These are phyloP conservation scores for Fusarium euwallaceae DNA, from an alignment of 2,329 filamentous ascomycete genomes.

Conservation along the genomic window DNA sequence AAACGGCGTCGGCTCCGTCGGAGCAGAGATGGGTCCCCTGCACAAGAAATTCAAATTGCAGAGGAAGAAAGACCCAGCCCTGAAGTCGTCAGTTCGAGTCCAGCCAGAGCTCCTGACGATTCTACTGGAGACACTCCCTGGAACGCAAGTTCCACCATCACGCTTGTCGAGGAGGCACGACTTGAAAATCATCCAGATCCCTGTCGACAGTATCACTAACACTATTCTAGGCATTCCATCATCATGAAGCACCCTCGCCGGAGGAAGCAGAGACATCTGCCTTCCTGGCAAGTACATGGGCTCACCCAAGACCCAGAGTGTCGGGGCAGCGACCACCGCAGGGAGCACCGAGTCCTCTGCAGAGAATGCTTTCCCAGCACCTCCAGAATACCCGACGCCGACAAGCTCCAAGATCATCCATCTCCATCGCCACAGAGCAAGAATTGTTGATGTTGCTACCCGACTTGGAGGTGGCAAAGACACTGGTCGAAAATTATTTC, in stretches of 20 bases:
- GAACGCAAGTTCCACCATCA: constrained; percentile 24
- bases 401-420: background rate
- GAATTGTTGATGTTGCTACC: constrained; percentile 39
- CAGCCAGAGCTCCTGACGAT: background rate
- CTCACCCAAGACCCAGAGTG: background rate
- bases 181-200: background rate
- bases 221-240: constrained; percentile 32
- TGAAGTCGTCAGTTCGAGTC: background rate
- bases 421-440: background rate
- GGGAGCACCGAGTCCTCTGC: background rate
- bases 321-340: background rate
- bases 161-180: constrained; percentile 23
- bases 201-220: background rate
- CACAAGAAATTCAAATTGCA: background rate
- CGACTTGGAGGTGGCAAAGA: constrained; percentile 33
- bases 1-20: constrained; percentile 2
- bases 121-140: background rate
- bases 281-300: constrained; percentile 18
- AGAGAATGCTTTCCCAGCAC: background rate
- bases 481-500: constrained; percentile 54
- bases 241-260: constrained; percentile 25
- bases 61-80: background rate
- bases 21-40: background rate
- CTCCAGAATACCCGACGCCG: background rate
- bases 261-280: constrained; percentile 33